These are phyloP conservation scores for Phytophthora cryptogea DNA, from an alignment of 352 stramenopile species.

Conservation along the genomic window DNA sequence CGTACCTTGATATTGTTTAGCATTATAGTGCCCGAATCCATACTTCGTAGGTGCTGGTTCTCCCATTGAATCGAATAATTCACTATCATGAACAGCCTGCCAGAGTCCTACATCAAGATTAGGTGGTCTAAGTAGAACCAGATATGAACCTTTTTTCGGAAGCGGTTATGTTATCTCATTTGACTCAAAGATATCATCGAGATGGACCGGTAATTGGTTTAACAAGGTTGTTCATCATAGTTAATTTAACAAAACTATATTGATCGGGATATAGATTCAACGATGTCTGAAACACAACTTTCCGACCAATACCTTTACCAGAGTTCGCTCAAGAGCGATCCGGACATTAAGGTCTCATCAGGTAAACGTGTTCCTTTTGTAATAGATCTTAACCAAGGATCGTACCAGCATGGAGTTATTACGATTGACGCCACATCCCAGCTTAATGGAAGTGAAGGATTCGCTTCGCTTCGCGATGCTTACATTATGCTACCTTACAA, in stretches of 20 bases:
- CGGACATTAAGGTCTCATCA: constrained; percentile 6
- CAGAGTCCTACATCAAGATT: constrained; percentile 21
- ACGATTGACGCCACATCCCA: constrained; percentile 16
- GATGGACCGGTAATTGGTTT: constrained; percentile 11
- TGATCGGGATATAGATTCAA: constrained; percentile 7
- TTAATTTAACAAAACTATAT: constrained; percentile 10
- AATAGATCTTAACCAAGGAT: constrained; percentile 15
- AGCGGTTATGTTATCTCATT: constrained; percentile 11
- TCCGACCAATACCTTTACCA: constrained; percentile 12
- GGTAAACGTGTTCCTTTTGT: constrained; percentile 8
- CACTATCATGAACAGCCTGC: constrained; percentile 8
- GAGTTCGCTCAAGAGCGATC: constrained; percentile 9
- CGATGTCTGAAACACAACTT: constrained; percentile 15
- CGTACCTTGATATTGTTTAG: constrained; percentile 16
- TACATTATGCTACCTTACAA: constrained; percentile 25
- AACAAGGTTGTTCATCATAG: constrained; percentile 6
- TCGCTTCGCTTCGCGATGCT: constrained; percentile 12
- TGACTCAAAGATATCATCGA: constrained; percentile 9
- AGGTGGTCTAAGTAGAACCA: constrained; percentile 20
- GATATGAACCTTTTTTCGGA: constrained; percentile 12
- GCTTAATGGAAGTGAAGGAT: constrained; percentile 6
- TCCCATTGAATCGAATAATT: constrained; percentile 26
- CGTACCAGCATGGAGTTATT: constrained; percentile 19
- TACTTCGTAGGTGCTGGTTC: constrained; percentile 12
- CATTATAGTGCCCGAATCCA: constrained; percentile 15